Percentiles rank a stretch among this genome's conserved stretches.
Evolutionary conservation across 805 yeast species (phyloP).

Genomic region (Pichia exigua): DNA sequence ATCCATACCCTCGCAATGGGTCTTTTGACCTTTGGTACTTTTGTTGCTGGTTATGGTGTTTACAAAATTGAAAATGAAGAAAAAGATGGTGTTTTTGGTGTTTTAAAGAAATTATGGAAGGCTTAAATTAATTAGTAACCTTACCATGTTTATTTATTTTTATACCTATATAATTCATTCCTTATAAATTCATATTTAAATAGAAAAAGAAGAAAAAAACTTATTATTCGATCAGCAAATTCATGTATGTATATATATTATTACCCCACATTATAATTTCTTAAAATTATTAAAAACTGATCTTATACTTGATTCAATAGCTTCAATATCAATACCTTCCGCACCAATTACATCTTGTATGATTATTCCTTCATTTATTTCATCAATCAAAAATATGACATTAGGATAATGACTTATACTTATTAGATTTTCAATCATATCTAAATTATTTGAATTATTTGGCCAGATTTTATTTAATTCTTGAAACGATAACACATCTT

Average conservation of each 20-base stretch:
- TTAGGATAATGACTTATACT: background rate
- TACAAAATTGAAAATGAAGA: slow-evolving; percentile 60
- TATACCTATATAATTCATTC: no score
- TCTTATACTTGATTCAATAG: background rate
- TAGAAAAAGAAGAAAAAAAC: background rate
- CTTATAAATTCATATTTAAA: background rate
- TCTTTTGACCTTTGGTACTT: slow-evolving; percentile 54
- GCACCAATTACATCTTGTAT: background rate
- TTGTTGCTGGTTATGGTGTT: slow-evolving; percentile 61
- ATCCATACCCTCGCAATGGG: slow-evolving; percentile 56
- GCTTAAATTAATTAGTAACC: slow-evolving; percentile 13
- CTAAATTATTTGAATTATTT: background rate
- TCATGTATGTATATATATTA: no score
- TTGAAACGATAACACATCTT: background rate
- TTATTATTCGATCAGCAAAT: no score
- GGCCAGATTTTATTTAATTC: background rate
- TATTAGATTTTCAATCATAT: background rate
- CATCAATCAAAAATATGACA: background rate
- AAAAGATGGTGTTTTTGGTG: slow-evolving; percentile 54
- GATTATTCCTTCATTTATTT: background rate
- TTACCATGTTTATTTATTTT: background rate
- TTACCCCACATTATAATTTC: background rate
- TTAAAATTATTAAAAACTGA: background rate
- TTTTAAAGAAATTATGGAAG: slow-evolving; percentile 29
- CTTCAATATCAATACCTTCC: background rate